A percentile compares a stretch with the other conserved stretches of the same genome.
These are phyloP conservation scores for Leccinum truebloodii DNA, from an alignment of 768 basidiomycete species.

Conservation along the genomic window DNA sequence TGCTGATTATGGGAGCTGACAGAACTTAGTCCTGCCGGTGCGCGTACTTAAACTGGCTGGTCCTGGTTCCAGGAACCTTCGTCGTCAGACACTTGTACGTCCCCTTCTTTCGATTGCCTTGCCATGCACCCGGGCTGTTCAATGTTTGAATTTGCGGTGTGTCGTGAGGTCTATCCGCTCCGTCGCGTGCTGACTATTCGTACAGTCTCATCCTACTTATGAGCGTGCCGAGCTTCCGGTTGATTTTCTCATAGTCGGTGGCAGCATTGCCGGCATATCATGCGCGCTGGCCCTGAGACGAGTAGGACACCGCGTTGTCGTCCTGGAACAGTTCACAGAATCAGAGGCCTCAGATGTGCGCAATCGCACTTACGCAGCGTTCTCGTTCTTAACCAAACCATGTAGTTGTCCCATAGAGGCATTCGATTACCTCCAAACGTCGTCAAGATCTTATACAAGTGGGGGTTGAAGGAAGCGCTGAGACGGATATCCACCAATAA, in stretches of 20 bases:
- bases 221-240: constrained; percentile 19
- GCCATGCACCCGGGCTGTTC: background rate
- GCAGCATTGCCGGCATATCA: constrained; percentile 56
- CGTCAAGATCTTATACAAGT: constrained; percentile 53
- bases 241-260: constrained; percentile 51
- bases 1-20: constrained; percentile 20
- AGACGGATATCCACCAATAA: constrained; percentile 33
- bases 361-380: background rate
- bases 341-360: constrained; percentile 38
- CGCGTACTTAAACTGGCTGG: constrained; percentile 16
- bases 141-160: constrained; percentile 14
- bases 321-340: constrained; percentile 52
- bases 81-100: background rate
- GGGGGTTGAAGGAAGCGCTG: constrained; percentile 52
- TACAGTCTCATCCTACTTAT: constrained; percentile 16
- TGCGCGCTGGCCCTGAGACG: constrained; percentile 54
- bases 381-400: background rate
- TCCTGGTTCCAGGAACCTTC: background rate
- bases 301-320: constrained; percentile 60
- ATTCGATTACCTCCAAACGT: constrained; percentile 59
- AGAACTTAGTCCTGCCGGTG: constrained; percentile 18
- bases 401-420: constrained; percentile 33
- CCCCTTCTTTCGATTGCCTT: background rate
- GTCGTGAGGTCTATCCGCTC: background rate
- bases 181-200: background rate